These are phyloP conservation scores for Aspergillus brunneoviolaceus DNA, from an alignment of 2,329 filamentous ascomycete genomes.

Conservation along the genomic window DNA sequence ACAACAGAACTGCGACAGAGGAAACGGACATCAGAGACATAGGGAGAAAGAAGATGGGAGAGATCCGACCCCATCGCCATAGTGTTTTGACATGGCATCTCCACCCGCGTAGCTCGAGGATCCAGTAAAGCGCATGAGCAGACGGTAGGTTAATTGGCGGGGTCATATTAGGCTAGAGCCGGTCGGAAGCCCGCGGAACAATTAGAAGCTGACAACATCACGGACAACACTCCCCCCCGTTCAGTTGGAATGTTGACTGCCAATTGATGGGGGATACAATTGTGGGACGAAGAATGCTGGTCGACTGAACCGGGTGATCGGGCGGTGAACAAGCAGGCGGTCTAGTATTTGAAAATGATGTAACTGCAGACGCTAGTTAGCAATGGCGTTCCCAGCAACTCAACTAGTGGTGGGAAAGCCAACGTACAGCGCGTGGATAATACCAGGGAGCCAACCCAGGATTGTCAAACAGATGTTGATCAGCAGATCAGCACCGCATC, in stretches of 20 bases:
- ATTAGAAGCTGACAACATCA: conserved; percentile 20
- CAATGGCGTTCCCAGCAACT: background rate
- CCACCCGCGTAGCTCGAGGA: background rate
- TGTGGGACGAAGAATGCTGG: conserved; percentile 3
- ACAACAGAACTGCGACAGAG: conserved; percentile 20
- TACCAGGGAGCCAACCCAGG: conserved; percentile 74
- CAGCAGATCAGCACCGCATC: conserved; percentile 80
- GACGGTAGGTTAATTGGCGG: conserved; percentile 8
- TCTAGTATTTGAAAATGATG: conserved; percentile 87
- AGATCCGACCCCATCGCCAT: conserved; percentile 18
- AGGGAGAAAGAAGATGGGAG: conserved; percentile 1
- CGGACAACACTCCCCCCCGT: conserved; percentile 3
- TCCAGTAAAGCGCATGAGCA: background rate
- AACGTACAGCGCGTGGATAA: conserved; percentile 84
- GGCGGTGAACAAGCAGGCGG: conserved; percentile 1
- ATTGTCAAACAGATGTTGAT: conserved; percentile 91
- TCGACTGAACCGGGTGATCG: conserved; percentile 8
- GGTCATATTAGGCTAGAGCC: conserved; percentile 28
- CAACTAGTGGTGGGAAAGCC: background rate
- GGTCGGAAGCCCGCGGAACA: conserved; percentile 32
- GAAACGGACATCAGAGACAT: conserved; percentile 18
- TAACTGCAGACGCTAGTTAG: conserved; percentile 52
- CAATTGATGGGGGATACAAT: conserved; percentile 3
- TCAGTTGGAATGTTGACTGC: conserved; percentile 5
- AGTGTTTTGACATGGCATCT: background rate